Conservation (phyloP, 1,284 basidiomycete species). For the Fomitopsis betulina region DNA sequence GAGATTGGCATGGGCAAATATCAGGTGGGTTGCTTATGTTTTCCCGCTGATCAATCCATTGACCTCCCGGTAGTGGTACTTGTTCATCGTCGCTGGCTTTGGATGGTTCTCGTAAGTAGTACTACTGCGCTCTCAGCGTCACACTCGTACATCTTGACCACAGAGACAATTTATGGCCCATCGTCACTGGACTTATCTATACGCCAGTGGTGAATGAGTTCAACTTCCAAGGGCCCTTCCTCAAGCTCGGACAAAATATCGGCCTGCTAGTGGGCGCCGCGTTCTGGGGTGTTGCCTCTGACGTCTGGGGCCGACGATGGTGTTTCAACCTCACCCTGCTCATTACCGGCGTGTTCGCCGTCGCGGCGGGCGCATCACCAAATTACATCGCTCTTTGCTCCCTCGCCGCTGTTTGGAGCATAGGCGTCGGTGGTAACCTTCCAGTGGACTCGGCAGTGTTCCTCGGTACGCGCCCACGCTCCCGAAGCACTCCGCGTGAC, state of each 20-base stretch:
- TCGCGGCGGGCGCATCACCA: slow-evolving; percentile 54
- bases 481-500: slow-evolving; percentile 1
- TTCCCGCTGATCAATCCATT: neutral
- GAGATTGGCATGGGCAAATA: slow-evolving; percentile 73
- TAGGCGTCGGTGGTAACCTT: slow-evolving; percentile 70
- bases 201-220: slow-evolving; percentile 53
- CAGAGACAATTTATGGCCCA: slow-evolving; percentile 5
- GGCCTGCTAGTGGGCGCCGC: slow-evolving; percentile 65
- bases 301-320: slow-evolving; percentile 60
- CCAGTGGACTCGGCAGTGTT: slow-evolving; percentile 80
- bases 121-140: neutral
- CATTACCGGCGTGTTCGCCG: slow-evolving; percentile 65
- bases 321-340: slow-evolving; percentile 75
- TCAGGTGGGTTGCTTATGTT: slow-evolving; percentile 37
- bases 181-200: slow-evolving; percentile 46
- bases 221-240: slow-evolving; percentile 43
- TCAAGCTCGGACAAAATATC: slow-evolving; percentile 51
- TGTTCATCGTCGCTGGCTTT: slow-evolving; percentile 58
- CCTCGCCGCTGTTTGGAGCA: slow-evolving; percentile 50
- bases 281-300: slow-evolving; percentile 58
- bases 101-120: slow-evolving; percentile 63
- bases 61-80: slow-evolving; percentile 34
- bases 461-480: slow-evolving; percentile 43
- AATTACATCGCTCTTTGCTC: slow-evolving; percentile 49
- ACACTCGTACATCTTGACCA: neutral